Evolutionary conservation across 345 rosid genomes (phyloP).

Genomic region (Mallotus nudiflorus): DNA sequence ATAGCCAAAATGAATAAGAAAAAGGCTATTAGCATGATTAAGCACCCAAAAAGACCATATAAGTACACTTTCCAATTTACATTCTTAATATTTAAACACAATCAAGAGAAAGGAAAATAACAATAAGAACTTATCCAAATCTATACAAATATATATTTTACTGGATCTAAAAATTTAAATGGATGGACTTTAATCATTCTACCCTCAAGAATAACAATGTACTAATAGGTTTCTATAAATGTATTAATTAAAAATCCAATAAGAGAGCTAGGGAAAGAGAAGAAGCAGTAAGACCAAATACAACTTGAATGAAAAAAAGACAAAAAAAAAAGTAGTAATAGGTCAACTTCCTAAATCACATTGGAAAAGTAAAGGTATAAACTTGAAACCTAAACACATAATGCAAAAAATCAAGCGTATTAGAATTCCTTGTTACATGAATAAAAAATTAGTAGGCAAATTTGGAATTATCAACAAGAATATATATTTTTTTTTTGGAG

Average conservation of each 20-base stretch:
- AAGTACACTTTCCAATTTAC: neutral
- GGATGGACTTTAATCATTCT: neutral
- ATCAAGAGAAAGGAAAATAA: neutral
- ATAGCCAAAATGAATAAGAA: no score
- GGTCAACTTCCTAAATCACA: conserved; percentile 4
- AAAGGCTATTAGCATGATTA: no score
- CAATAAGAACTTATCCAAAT: neutral
- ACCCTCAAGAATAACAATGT: no score
- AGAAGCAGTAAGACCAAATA: neutral
- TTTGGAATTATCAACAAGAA: no score
- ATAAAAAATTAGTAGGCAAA: conserved; percentile 63
- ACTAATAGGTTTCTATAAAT: neutral
- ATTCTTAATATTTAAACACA: neutral
- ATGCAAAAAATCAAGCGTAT: conserved; percentile 87
- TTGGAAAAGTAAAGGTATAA: conserved; percentile 23
- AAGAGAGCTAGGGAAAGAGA: neutral
- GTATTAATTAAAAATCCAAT: neutral
- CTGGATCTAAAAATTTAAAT: neutral
- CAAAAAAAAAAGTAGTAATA: neutral
- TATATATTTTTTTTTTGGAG: no score
- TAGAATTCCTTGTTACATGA: conserved; percentile 67
- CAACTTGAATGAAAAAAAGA: neutral
- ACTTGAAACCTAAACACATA: conserved; percentile 96
- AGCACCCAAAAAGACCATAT: no score
- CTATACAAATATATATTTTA: neutral